Evolutionary conservation across 2,329 filamentous ascomycete genomes (phyloP).

Genomic region (Zalaria sp.): DNA sequence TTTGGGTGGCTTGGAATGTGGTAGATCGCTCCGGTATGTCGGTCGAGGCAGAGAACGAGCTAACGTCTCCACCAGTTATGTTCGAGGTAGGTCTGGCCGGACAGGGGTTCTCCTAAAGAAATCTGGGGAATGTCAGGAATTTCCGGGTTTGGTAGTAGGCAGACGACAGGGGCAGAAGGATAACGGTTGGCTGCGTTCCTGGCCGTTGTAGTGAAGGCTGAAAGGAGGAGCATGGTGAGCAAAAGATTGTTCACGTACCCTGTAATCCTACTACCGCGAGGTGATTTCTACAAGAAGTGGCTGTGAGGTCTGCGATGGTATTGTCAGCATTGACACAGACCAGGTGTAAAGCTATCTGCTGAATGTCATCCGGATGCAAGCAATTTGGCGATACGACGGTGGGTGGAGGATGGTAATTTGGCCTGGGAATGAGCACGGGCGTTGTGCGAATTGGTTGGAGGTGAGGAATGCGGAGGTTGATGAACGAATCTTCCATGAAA

Average conservation of each 20-base stretch:
- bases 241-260: too few relatives aligned
- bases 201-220: too few relatives aligned
- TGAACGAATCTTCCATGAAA: not conserved
- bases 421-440: constrained; percentile 8
- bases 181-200: too few relatives aligned
- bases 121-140: constrained; percentile 29
- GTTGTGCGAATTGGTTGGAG: constrained; percentile 1
- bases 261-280: too few relatives aligned
- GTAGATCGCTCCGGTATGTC: constrained; percentile 13
- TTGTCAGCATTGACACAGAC: too few relatives aligned
- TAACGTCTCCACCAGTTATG: constrained; percentile 35
- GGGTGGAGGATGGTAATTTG: constrained; percentile 2
- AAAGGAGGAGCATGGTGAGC: too few relatives aligned
- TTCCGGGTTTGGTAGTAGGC: constrained; percentile 15
- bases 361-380: too few relatives aligned
- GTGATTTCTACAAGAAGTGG: too few relatives aligned
- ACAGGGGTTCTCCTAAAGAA: constrained; percentile 22
- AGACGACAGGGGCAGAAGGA: not conserved
- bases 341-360: too few relatives aligned
- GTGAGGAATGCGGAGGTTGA: constrained; percentile 7
- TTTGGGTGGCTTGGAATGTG: constrained; percentile 11
- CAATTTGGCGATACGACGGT: too few relatives aligned
- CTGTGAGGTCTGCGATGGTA: too few relatives aligned
- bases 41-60: constrained; percentile 36
- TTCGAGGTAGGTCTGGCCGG: constrained; percentile 11